These are phyloP conservation scores for Neolentinus lepideus DNA, from an alignment of 1,284 basidiomycete species.

Conservation along the genomic window DNA sequence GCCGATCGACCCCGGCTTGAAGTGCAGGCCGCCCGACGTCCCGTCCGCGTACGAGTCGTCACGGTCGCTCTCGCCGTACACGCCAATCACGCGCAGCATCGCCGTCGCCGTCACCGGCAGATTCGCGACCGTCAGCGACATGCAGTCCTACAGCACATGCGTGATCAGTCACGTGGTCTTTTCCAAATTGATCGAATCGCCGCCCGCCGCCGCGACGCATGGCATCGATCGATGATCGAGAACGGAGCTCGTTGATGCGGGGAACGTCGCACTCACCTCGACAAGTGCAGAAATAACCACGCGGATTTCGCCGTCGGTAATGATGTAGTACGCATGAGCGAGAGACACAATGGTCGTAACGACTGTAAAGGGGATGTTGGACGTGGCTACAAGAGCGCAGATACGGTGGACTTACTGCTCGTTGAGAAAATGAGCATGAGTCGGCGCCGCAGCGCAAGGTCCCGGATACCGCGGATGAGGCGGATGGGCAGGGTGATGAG, in stretches of 20 bases:
- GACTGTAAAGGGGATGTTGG: too few species aligned
- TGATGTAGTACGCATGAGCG: constrained; percentile 30
- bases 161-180: not conserved
- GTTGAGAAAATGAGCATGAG: constrained; percentile 34
- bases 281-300: constrained; percentile 31
- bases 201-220: not conserved
- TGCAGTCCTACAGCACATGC: constrained; percentile 17
- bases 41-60: not conserved
- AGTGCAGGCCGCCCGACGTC: not conserved
- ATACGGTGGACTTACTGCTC: constrained; percentile 17
- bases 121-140: constrained; percentile 33
- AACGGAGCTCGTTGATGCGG: constrained; percentile 11
- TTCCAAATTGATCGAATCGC: not conserved
- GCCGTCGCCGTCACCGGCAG: constrained; percentile 30
- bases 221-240: not conserved
- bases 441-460: constrained; percentile 24
- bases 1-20: not conserved
- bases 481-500: constrained; percentile 28
- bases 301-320: constrained; percentile 21
- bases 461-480: constrained; percentile 26
- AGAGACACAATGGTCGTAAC: constrained; percentile 33
- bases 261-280: constrained; percentile 16
- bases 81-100: constrained; percentile 15
- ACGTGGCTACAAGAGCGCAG: too few species aligned
- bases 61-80: constrained; percentile 6